These are phyloP conservation scores for Diaporthe citrichinensis DNA, from an alignment of 2,329 filamentous ascomycete genomes.

Conservation along the genomic window DNA sequence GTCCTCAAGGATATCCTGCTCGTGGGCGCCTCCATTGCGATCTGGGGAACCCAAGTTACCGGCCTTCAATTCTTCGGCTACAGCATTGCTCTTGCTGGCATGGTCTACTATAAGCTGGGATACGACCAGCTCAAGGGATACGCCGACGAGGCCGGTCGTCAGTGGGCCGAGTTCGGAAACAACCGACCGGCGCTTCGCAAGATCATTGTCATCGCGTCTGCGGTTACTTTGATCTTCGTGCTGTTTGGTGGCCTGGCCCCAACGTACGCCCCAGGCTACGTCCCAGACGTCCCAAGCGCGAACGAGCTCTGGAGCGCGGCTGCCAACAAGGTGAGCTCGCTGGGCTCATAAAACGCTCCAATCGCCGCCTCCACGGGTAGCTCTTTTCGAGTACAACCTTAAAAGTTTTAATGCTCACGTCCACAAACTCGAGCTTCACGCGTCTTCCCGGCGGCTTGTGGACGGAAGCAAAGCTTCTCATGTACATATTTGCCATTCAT, in stretches of 20 bases:
- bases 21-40: constrained; percentile 83
- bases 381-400: constrained; percentile 5
- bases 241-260: constrained; percentile 78
- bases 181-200: constrained; percentile 84
- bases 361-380: neutral
- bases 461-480: constrained; percentile 21
- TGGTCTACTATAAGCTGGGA: constrained; percentile 90
- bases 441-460: constrained; percentile 12
- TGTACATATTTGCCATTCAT: constrained; percentile 35
- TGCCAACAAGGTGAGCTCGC: constrained; percentile 63
- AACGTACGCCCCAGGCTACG: constrained; percentile 67
- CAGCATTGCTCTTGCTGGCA: constrained; percentile 82
- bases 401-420: constrained; percentile 33
- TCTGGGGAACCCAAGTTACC: constrained; percentile 84
- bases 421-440: neutral
- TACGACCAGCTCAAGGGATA: constrained; percentile 88
- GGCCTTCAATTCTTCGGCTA: constrained; percentile 87
- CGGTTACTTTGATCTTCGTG: constrained; percentile 76
- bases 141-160: constrained; percentile 77
- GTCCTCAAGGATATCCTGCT: constrained; percentile 91
- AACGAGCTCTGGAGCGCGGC: constrained; percentile 63
- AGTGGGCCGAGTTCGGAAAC: constrained; percentile 89
- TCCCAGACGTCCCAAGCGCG: constrained; percentile 59
- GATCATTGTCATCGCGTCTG: constrained; percentile 76
- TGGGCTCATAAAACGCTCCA: constrained; percentile 38